A percentile compares a stretch with the other conserved stretches of the same genome.
Conservation (phyloP, 2,329 filamentous ascomycete species). For the Ramichloridium luteum region DNA sequence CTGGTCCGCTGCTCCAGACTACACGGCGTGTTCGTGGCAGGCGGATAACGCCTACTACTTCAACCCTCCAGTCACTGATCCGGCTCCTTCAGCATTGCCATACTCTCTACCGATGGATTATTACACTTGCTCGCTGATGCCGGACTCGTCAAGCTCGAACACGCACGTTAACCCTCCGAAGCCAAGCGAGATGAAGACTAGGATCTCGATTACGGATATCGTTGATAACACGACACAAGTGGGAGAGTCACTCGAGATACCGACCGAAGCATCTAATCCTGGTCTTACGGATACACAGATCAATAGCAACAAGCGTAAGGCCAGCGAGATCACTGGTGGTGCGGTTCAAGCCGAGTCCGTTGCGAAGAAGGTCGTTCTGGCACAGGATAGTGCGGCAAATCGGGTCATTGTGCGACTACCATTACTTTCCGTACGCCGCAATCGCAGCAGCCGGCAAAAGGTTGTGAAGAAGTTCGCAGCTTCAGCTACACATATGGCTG, state of each 20-base stretch:
- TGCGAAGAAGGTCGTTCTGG: constrained; percentile 1
- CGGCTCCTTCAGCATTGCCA: background rate
- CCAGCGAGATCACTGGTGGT: no score
- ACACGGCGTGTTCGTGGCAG: background rate
- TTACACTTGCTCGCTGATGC: background rate
- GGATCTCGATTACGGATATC: background rate
- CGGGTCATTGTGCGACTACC: no score
- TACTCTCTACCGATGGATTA: background rate
- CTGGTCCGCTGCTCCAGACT: no score
- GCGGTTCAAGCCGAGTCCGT: no score
- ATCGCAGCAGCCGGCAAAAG: constrained; percentile 1
- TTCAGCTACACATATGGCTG: constrained; percentile 11
- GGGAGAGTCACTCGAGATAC: background rate
- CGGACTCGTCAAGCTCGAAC: background rate
- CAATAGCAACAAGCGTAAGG: background rate
- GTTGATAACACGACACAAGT: background rate
- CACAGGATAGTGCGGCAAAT: constrained; percentile 2
- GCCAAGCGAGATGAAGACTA: background rate
- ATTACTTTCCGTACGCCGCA: no score
- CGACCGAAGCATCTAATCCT: background rate
- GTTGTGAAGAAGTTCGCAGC: constrained; percentile 6
- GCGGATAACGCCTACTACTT: background rate
- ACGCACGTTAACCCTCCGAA: background rate
- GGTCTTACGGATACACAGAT: background rate
- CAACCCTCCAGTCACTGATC: no score